Conservation (phyloP, 1,284 basidiomycete species). For the Ustilago esculenta region DNA sequence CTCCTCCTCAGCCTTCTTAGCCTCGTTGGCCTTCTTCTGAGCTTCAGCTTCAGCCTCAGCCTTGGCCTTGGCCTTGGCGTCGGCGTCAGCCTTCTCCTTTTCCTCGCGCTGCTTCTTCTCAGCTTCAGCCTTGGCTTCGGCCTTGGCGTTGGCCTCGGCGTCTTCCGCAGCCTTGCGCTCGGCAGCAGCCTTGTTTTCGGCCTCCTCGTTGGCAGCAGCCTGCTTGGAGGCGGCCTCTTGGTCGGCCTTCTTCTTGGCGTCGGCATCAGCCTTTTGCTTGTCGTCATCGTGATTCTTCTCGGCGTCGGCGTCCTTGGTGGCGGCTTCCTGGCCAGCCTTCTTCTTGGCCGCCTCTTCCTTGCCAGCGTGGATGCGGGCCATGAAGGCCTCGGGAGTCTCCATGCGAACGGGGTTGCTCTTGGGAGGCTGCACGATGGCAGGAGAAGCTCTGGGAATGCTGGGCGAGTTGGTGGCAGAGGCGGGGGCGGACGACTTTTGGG, state of each 20-base stretch:
- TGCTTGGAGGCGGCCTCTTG: constrained; percentile 41
- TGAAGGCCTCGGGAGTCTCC: constrained; percentile 60
- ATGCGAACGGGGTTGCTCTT: constrained; percentile 55
- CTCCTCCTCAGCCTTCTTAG: constrained; percentile 42
- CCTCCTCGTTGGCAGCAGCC: constrained; percentile 39
- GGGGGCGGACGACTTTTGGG: constrained; percentile 30
- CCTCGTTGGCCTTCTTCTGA: constrained; percentile 29
- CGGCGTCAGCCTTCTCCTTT: constrained; percentile 16
- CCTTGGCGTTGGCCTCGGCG: constrained; percentile 34
- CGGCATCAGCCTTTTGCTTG: constrained; percentile 34
- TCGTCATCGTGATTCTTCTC: constrained; percentile 39
- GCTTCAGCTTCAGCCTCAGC: constrained; percentile 15
- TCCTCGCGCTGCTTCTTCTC: constrained; percentile 5
- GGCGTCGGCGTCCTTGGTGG: constrained; percentile 34
- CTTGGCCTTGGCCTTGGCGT: constrained; percentile 29
- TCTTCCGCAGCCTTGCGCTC: constrained; percentile 44
- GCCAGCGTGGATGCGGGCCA: constrained; percentile 52
- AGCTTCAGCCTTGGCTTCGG: constrained; percentile 40
- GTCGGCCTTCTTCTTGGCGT: constrained; percentile 46
- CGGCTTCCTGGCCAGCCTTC: constrained; percentile 47
- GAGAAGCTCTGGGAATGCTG: constrained; percentile 28
- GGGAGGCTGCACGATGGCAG: constrained; percentile 35
- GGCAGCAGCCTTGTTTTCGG: constrained; percentile 35
- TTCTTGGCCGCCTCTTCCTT: constrained; percentile 54
- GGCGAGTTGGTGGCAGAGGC: constrained; percentile 31